These are phyloP conservation scores for Pseudocercospora ulei DNA, from an alignment of 2,329 filamentous ascomycete genomes.

Conservation along the genomic window DNA sequence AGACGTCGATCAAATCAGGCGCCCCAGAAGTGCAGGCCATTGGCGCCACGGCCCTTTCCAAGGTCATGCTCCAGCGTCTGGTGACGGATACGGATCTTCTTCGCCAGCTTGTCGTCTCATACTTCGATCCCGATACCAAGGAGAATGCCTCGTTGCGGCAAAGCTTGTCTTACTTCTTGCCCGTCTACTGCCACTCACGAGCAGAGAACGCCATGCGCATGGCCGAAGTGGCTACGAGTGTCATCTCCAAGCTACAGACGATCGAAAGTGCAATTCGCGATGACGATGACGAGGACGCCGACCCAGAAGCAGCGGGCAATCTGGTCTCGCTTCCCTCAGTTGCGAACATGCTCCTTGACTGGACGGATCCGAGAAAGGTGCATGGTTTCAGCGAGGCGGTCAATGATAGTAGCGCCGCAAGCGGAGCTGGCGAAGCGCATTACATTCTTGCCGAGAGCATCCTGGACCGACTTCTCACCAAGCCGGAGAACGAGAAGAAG, in stretches of 20 bases:
- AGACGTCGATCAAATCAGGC: constrained; percentile 66
- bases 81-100: constrained; percentile 66
- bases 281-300: constrained; percentile 53
- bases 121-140: constrained; percentile 73
- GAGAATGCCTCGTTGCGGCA: constrained; percentile 76
- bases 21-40: constrained; percentile 67
- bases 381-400: constrained; percentile 35
- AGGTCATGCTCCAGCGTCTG: constrained; percentile 71
- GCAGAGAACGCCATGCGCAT: constrained; percentile 74
- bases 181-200: constrained; percentile 83
- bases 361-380: constrained; percentile 83
- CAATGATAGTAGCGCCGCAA: constrained; percentile 15
- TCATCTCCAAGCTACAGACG: constrained; percentile 58
- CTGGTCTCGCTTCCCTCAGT: constrained; percentile 68
- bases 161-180: constrained; percentile 83
- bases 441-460: constrained; percentile 67
- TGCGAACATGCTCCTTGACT: constrained; percentile 76
- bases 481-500: constrained; percentile 74
- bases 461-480: constrained; percentile 59
- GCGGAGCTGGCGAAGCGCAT: constrained; percentile 48
- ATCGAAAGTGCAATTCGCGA: constrained; percentile 25
- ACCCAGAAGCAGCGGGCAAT: constrained; percentile 55
- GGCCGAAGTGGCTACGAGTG: constrained; percentile 61
- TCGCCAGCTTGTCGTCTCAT: constrained; percentile 71
- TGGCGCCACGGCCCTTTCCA: constrained; percentile 71